These are phyloP conservation scores for Styphnolobium japonicum DNA, from an alignment of 306 rosid genomes.

Conservation along the genomic window DNA sequence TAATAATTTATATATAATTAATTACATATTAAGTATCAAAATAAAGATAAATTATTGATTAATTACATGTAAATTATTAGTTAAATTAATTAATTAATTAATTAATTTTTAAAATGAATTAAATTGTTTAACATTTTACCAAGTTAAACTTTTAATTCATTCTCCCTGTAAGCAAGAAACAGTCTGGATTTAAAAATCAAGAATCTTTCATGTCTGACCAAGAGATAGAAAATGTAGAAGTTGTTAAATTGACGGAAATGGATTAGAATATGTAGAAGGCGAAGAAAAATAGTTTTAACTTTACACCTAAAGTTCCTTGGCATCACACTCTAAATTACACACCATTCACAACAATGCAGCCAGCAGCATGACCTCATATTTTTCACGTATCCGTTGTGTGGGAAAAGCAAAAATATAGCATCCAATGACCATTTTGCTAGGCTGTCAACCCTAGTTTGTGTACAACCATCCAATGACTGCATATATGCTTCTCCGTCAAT, in stretches of 20 bases:
- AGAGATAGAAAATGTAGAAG: not conserved
- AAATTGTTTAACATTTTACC: too few relatives aligned
- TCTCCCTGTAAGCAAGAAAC: not conserved
- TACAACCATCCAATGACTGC: slow-evolving; percentile 75
- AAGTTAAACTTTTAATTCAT: too few relatives aligned
- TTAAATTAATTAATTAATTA: too few relatives aligned
- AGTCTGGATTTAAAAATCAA: not conserved
- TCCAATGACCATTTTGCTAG: slow-evolving; percentile 94
- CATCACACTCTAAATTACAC: not conserved
- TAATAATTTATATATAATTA: too few relatives aligned
- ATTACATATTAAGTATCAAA: too few relatives aligned
- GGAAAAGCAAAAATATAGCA: slow-evolving; percentile 87
- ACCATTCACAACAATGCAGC: slow-evolving; percentile 89
- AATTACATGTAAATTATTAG: too few relatives aligned
- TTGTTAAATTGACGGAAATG: not conserved
- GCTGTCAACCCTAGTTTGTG: slow-evolving; percentile 79
- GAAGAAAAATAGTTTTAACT: not conserved
- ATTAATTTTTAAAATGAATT: too few relatives aligned
- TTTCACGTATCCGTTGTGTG: slow-evolving; percentile 87
- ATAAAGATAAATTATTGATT: too few relatives aligned
- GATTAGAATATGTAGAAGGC: not conserved
- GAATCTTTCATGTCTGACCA: not conserved
- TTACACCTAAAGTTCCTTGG: not conserved
- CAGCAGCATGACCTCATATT: slow-evolving; percentile 99
- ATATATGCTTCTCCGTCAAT: slow-evolving; percentile 75